These are phyloP conservation scores for Teratosphaeriaceae sp. DNA, from an alignment of 2,329 filamentous ascomycete species.

Conservation along the genomic window DNA sequence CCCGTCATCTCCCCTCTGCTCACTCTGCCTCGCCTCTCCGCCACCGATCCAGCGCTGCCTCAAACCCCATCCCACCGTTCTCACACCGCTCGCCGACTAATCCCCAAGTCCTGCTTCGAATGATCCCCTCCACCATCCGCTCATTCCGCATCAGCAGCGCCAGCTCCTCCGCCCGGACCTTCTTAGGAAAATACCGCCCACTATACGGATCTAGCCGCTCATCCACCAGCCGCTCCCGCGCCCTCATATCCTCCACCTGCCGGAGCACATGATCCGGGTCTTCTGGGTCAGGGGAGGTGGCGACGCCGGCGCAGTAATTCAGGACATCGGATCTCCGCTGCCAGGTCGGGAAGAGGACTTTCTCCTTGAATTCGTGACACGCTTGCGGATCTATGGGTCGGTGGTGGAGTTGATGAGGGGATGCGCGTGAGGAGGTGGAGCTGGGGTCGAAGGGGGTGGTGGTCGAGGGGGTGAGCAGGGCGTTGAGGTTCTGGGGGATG, in stretches of 20 bases:
- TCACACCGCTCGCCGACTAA: slow-evolving; percentile 70
- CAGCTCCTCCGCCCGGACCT: slow-evolving; percentile 73
- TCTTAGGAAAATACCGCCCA: slow-evolving; percentile 68
- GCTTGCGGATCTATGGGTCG: slow-evolving; percentile 52
- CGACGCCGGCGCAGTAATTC: slow-evolving; percentile 82
- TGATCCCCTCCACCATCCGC: slow-evolving; percentile 67
- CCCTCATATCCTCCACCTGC: slow-evolving; percentile 62
- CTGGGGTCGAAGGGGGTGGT: slow-evolving; percentile 65
- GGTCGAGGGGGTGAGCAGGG: slow-evolving; percentile 67
- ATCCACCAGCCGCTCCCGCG: slow-evolving; percentile 69
- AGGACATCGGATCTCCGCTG: slow-evolving; percentile 74
- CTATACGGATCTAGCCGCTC: slow-evolving; percentile 92
- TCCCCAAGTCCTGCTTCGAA: slow-evolving; percentile 76
- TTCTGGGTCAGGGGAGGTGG: slow-evolving; percentile 77
- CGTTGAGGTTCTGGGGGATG: slow-evolving; percentile 89
- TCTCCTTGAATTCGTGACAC: slow-evolving; percentile 67
- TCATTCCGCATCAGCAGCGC: slow-evolving; percentile 69
- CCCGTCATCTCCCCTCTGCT: background rate
- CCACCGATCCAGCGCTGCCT: slow-evolving; percentile 61
- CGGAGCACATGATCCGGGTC: slow-evolving; percentile 70
- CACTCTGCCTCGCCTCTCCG: background rate
- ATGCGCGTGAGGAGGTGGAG: slow-evolving; percentile 61
- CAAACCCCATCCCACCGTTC: slow-evolving; percentile 51
- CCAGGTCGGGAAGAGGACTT: slow-evolving; percentile 84
- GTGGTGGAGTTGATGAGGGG: slow-evolving; percentile 42